A percentile compares a stretch with the other conserved stretches of the same genome.
Evolutionary conservation across 495 filamentous ascomycete genomes (phyloP).

Genomic region (Cercophora newfieldiana): DNA sequence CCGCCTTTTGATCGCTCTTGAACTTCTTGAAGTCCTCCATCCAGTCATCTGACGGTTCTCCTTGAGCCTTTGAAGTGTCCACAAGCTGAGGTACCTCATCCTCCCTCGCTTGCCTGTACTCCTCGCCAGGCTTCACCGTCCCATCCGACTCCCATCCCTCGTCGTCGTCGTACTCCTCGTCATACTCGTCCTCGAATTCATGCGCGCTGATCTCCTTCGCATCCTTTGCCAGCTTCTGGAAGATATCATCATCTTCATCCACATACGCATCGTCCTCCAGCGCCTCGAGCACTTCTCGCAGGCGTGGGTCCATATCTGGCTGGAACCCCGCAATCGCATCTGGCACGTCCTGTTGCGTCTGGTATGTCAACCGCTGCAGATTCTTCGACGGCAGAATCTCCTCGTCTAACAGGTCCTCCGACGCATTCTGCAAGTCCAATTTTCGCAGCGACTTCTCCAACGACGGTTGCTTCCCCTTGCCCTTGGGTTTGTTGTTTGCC

Average conservation of each 20-base stretch:
- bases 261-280: conserved; percentile 96
- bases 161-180: conserved; percentile 59
- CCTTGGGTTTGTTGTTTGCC: conserved; percentile 65
- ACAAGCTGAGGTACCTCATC: conserved; percentile 53
- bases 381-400: conserved; percentile 72
- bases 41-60: conserved; percentile 66
- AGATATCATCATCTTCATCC: conserved; percentile 83
- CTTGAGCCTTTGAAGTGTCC: conserved; percentile 40
- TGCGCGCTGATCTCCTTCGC: conserved; percentile 58
- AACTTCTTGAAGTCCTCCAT: conserved; percentile 87
- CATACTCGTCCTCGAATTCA: conserved; percentile 41
- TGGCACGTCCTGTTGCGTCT: conserved; percentile 90
- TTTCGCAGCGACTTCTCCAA: conserved; percentile 81
- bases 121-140: conserved; percentile 70
- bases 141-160: conserved; percentile 94
- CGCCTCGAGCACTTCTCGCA: conserved; percentile 91
- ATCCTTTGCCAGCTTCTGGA: conserved; percentile 72
- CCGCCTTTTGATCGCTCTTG: conserved; percentile 68
- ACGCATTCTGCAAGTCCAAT: conserved; percentile 59
- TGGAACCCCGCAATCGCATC: conserved; percentile 91
- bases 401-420: conserved; percentile 62
- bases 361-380: conserved; percentile 72
- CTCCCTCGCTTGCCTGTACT: conserved; percentile 42
- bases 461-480: conserved; percentile 62
- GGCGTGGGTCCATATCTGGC: conserved; percentile 94